phyloP scores from a whole-genome alignment of 441 rosid genomes.

The Corymbia citriodora region DNA sequence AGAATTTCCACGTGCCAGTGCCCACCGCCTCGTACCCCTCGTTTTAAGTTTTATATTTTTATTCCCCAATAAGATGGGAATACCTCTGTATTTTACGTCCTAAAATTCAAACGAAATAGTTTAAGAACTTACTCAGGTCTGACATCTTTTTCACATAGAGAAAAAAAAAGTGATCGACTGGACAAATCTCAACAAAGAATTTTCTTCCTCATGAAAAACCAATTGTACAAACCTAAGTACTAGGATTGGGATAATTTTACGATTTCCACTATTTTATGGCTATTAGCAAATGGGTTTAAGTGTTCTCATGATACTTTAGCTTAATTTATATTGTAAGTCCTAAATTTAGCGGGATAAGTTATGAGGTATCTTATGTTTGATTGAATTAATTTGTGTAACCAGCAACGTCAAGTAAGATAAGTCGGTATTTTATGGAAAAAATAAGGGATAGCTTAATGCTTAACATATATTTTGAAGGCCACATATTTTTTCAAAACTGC shows the following conservation, averaged over 20 bases:
- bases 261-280: neutral
- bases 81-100: no score
- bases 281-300: neutral
- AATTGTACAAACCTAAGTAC: no score
- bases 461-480: neutral
- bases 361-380: neutral
- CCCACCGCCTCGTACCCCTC: no score
- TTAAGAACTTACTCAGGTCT: no score
- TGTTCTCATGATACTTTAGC: neutral
- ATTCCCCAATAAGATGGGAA: no score
- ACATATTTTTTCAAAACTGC: neutral
- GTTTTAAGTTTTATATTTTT: no score
- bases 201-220: neutral
- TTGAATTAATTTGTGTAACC: neutral
- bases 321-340: neutral
- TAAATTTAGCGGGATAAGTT: neutral
- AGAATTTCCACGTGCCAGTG: no score
- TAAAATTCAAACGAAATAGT: no score
- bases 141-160: neutral
- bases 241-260: neutral
- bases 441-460: neutral
- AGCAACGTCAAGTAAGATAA: neutral
- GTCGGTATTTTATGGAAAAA: neutral
- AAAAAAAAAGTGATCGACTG: neutral
- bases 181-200: neutral